Conservation (phyloP, 768 basidiomycete genomes). For the Daedaleopsis sinensis region DNA sequence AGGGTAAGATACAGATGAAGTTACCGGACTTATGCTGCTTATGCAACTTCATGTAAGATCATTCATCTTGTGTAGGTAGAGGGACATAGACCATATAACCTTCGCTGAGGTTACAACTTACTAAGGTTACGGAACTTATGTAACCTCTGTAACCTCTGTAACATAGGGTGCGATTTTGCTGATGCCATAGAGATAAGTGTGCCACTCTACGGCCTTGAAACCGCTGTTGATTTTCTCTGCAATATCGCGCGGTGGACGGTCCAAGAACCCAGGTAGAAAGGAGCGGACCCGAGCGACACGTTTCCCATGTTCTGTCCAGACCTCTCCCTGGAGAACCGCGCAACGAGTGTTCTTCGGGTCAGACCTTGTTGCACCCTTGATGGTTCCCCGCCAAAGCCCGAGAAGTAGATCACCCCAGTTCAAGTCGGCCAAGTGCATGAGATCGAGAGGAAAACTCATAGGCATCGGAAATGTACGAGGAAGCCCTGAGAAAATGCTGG, state of each 20-base stretch:
- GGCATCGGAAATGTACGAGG: constrained; percentile 30
- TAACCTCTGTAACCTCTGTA: too few species aligned
- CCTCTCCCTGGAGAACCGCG: constrained; percentile 17
- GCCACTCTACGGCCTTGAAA: constrained; percentile 34
- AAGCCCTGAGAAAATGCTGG: constrained; percentile 38
- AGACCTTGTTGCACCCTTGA: constrained; percentile 22
- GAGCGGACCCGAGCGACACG: constrained; percentile 32
- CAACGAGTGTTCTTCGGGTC: constrained; percentile 34
- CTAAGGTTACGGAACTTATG: too few species aligned
- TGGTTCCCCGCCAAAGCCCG: constrained; percentile 35
- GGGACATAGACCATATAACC: too few species aligned
- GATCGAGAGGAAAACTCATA: constrained; percentile 34
- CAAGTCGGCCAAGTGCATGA: constrained; percentile 43
- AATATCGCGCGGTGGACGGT: constrained; percentile 43
- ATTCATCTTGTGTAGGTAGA: too few species aligned
- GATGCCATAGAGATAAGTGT: too few species aligned
- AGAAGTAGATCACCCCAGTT: constrained; percentile 41
- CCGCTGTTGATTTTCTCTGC: constrained; percentile 41
- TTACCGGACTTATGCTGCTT: too few species aligned
- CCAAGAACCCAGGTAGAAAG: constrained; percentile 44
- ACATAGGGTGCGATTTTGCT: too few species aligned
- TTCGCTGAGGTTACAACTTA: too few species aligned
- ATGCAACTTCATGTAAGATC: too few species aligned
- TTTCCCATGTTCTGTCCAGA: constrained; percentile 42
- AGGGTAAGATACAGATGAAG: too few species aligned